Evolutionary conservation across 1,284 basidiomycete genomes (phyloP).

Genomic region (Mycosarcoma mackinlayi): DNA sequence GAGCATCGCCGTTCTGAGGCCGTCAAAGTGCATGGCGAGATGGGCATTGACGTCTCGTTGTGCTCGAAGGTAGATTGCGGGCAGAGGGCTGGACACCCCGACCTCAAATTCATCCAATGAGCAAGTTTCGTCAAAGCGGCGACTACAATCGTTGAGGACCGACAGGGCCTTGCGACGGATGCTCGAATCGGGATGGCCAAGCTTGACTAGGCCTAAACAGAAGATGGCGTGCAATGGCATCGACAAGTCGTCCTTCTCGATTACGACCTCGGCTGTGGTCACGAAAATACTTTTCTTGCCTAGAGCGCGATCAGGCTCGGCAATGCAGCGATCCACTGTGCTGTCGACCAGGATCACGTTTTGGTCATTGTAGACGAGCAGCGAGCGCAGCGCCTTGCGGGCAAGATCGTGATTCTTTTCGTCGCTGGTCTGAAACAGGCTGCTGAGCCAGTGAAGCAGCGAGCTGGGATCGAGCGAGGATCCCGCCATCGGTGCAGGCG

Average conservation of each 20-base stretch:
- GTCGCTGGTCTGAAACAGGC: constrained; percentile 69
- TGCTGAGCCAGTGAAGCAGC: constrained; percentile 70
- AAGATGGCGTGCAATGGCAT: constrained; percentile 81
- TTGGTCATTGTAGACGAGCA: constrained; percentile 76
- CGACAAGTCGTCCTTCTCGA: constrained; percentile 73
- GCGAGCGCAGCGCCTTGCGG: constrained; percentile 78
- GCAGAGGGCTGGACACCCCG: constrained; percentile 80
- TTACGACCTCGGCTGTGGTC: constrained; percentile 80
- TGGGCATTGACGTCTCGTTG: constrained; percentile 81
- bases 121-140: constrained; percentile 45
- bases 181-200: constrained; percentile 78
- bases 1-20: constrained; percentile 77
- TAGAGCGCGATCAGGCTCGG: constrained; percentile 71
- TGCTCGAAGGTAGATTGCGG: constrained; percentile 80
- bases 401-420: constrained; percentile 69
- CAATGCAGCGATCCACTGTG: constrained; percentile 79
- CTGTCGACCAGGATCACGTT: constrained; percentile 78
- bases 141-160: constrained; percentile 78
- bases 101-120: constrained; percentile 73
- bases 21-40: constrained; percentile 82
- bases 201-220: constrained; percentile 85
- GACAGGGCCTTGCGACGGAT: constrained; percentile 83
- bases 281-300: constrained; percentile 77
- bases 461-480: constrained; percentile 68
- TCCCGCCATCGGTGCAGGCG: constrained; percentile 85